Evolutionary conservation across 495 filamentous ascomycete species (phyloP).

Genomic region (Apodospora peruviana): DNA sequence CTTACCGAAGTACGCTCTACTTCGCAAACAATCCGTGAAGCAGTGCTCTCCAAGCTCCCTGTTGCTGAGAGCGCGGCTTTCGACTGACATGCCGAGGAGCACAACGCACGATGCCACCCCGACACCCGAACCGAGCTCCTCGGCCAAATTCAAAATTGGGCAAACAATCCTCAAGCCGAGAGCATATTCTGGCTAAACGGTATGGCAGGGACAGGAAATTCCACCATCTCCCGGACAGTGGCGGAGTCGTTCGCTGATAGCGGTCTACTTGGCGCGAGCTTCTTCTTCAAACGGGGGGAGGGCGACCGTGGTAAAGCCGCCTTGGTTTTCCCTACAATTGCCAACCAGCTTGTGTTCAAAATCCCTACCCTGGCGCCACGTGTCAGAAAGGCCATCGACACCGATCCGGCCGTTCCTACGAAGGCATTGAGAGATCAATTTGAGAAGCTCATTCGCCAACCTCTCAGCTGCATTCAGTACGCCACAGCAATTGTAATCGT

Average conservation of each 20-base stretch:
- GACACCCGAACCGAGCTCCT: conserved; percentile 6
- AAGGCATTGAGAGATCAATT: conserved; percentile 42
- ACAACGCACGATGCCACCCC: conserved; percentile 4
- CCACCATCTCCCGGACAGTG: conserved; percentile 38
- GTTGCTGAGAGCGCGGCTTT: conserved; percentile 17
- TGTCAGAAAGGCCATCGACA: conserved; percentile 31
- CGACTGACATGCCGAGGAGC: conserved; percentile 11
- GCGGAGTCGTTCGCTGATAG: no score
- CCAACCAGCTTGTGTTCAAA: conserved; percentile 30
- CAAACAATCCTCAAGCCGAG: conserved; percentile 41
- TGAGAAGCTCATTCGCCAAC: conserved; percentile 36
- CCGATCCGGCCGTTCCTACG: conserved; percentile 27
- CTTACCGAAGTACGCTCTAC: neutral
- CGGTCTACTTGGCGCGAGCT: no score
- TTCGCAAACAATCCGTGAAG: neutral
- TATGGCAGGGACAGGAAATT: conserved; percentile 36
- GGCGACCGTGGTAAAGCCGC: conserved; percentile 31
- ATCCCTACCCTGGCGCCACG: conserved; percentile 17
- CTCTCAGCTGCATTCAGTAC: neutral
- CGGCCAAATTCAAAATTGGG: conserved; percentile 43
- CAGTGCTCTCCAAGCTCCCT: conserved; percentile 4
- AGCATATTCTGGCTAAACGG: conserved; percentile 37
- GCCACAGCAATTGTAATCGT: conserved; percentile 21
- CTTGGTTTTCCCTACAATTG: conserved; percentile 28
- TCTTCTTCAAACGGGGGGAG: no score